Evolutionary conservation across 306 rosid genomes (phyloP).

Genomic region (Alnus glutinosa): DNA sequence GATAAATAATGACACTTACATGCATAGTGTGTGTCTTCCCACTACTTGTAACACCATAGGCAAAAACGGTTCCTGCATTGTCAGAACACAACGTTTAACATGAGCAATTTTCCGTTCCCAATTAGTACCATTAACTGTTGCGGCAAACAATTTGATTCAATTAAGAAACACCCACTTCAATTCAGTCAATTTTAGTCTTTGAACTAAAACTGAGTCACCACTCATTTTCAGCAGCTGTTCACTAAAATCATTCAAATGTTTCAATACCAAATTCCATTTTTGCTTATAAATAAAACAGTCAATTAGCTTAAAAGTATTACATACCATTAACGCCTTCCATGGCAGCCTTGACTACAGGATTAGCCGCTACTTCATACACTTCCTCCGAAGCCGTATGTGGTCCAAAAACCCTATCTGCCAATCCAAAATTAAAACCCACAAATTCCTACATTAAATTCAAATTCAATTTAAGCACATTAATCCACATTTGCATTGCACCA

Average conservation of each 20-base stretch:
- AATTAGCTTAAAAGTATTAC: conserved; percentile 18
- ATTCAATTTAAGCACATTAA: conserved; percentile 12
- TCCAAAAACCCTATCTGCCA: conserved; percentile 96
- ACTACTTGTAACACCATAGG: conserved; percentile 98
- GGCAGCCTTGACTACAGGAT: conserved; percentile 93
- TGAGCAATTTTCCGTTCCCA: conserved; percentile 32
- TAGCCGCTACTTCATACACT: conserved; percentile 96
- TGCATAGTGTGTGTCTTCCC: conserved; percentile 99
- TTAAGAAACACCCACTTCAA: background rate
- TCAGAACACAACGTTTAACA: conserved; percentile 16
- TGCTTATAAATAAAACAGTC: background rate
- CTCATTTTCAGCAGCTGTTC: background rate
- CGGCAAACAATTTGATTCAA: background rate
- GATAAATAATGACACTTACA: conserved; percentile 54
- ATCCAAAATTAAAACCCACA: conserved; percentile 31
- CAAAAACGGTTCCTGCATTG: conserved; percentile 93
- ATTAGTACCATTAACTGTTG: conserved; percentile 7
- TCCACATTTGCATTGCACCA: background rate
- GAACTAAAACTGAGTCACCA: background rate
- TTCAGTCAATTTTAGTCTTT: background rate
- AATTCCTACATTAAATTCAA: conserved; percentile 19
- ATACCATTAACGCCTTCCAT: conserved; percentile 99
- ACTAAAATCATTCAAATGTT: conserved; percentile 10
- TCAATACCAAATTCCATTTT: conserved; percentile 12
- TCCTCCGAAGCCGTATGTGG: conserved; percentile 74